Evolutionary conservation across 768 basidiomycete genomes (phyloP).

Genomic region (Dacryopinax spathularia): DNA sequence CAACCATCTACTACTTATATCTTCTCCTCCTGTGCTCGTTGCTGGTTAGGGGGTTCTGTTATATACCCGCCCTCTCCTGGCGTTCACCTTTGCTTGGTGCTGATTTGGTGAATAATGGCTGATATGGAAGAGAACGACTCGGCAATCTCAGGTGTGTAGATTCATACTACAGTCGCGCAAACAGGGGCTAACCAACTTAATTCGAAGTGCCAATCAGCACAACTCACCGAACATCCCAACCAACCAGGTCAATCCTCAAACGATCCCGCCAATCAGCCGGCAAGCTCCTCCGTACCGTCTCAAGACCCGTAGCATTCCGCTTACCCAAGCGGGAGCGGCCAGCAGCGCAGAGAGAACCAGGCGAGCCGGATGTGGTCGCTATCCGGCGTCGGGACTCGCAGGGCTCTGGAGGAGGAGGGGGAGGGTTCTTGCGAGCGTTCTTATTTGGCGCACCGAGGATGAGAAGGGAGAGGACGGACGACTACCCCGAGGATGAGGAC

Average conservation of each 20-base stretch:
- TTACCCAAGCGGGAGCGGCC: not conserved
- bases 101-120: not conserved
- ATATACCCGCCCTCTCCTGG: no score
- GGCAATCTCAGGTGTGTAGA: not conserved
- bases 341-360: not conserved
- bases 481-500: not conserved
- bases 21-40: no score
- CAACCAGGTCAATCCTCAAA: not conserved
- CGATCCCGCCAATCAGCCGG: not conserved
- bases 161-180: not conserved
- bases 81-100: no score
- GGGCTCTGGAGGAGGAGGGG: not conserved
- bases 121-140: not conserved
- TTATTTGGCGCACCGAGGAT: not conserved
- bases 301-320: not conserved
- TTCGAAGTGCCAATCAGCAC: not conserved
- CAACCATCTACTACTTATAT: no score
- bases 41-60: no score
- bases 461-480: not conserved
- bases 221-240: not conserved
- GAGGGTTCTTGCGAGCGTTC: not conserved
- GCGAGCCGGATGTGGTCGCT: not conserved
- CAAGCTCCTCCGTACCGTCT: not conserved
- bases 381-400: not conserved
- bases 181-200: no score